Base-by-base conservation (phyloP, 2,329 filamentous ascomycete genomes). In the Zelopaecilomyces penicillatus region DNA sequence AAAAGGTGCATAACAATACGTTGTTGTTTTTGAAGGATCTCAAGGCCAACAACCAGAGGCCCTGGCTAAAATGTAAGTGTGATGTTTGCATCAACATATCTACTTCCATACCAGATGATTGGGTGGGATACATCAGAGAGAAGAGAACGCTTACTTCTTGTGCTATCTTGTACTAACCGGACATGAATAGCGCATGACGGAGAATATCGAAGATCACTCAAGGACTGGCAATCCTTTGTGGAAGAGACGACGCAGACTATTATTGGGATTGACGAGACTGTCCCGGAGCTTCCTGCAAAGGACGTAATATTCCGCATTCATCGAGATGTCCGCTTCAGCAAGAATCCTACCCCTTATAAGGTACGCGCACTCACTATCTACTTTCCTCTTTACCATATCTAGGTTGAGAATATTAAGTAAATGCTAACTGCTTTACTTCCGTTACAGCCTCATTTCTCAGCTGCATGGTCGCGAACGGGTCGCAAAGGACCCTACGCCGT, bases 241-340 rank as follows among this genome's bases (percentile, higher is more conserved):
- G 83, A 86, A 53, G 71, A 71, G 7, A 70, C 93, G 34, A 86
- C 84, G 1, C 73, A 83, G 48, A 83, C 80, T 49, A 73, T 95
- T 43, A 76, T 77, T 19, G 79, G 83, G 47, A 73, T 75, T 34
- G 90, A 96, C 60, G 79, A 84, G 44, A 94, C 88, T 1, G 79
- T 95, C 36, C 90, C 90, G 1, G 88, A 95, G 55, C 69, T 95
- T 26, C 90, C 90, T 2, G 71, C 83, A 43, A 93, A 94, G 63
- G 89, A 95, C 59, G 70, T 95, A 54, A 80, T 88, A 39, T 95
- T 91, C 61, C 82, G 89, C 49, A 93, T 95, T 47, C 88, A 95
- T 64, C 75, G 89, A 54, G 89, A 95, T 56, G 76, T 93, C 37
- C 80, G 89, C 44, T 95, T 95, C 66, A 85, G 76, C 57, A 85